phyloP scores from a whole-genome alignment of 1,139 yeast species.

The Hansenula lynferdii region DNA sequence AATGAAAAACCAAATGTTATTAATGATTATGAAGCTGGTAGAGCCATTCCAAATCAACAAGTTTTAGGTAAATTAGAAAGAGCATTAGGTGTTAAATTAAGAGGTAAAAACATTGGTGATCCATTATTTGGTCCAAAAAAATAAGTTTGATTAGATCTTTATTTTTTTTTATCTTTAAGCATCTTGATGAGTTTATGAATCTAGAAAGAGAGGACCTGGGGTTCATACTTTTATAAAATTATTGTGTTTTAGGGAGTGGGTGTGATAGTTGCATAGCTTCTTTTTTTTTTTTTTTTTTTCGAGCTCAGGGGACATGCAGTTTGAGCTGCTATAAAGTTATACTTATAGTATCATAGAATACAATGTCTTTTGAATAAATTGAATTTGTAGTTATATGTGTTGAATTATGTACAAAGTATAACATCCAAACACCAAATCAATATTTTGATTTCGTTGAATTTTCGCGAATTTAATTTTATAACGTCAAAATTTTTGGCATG shows the following conservation, averaged over 20 bases:
- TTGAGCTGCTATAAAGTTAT: too few species aligned
- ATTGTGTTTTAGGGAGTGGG: background rate
- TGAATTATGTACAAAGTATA: background rate
- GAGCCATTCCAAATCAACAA: slow-evolving; percentile 97
- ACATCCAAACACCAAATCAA: slow-evolving; percentile 1
- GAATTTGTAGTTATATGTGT: background rate
- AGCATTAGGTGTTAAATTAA: slow-evolving; percentile 87
- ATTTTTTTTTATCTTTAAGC: background rate
- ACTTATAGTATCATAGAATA: too few species aligned
- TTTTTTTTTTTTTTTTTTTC: too few species aligned
- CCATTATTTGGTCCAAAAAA: slow-evolving; percentile 54
- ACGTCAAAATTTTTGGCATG: background rate
- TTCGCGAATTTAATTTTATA: background rate
- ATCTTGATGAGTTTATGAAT: background rate
- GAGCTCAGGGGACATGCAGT: too few species aligned
- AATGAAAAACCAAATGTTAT: slow-evolving; percentile 95
- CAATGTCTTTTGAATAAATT: background rate
- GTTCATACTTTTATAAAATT: background rate
- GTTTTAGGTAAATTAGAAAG: slow-evolving; percentile 88
- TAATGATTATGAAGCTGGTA: slow-evolving; percentile 95
- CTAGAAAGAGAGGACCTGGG: background rate
- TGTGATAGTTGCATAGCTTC: background rate
- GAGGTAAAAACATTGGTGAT: slow-evolving; percentile 94
- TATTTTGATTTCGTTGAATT: background rate
- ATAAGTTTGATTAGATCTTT: slow-evolving; percentile 8